Conservation (phyloP, 1,284 basidiomycete species). For the Mycena citricolor region DNA sequence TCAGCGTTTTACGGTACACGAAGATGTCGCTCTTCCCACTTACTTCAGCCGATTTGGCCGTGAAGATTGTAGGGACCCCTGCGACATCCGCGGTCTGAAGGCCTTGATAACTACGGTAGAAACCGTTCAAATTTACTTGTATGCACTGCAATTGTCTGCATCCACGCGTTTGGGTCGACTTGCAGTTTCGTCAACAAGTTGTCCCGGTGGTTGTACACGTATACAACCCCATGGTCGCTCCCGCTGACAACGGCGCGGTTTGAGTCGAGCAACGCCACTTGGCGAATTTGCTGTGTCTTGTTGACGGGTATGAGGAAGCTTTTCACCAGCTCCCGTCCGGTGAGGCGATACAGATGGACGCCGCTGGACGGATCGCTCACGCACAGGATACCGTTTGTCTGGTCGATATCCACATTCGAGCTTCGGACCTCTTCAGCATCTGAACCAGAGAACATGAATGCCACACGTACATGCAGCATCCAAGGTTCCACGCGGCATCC, state of each 20-base stretch:
- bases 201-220: conserved; percentile 26
- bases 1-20: conserved; percentile 15
- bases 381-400: background rate
- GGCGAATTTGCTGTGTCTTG: conserved; percentile 17
- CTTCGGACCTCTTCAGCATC: conserved; percentile 1
- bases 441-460: too few relatives aligned
- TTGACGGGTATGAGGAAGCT: conserved; percentile 21
- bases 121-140: background rate
- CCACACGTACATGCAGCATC: too few relatives aligned
- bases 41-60: conserved; percentile 17
- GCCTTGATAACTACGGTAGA: background rate
- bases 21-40: conserved; percentile 15
- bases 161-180: conserved; percentile 19
- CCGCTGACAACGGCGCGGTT: conserved; percentile 24
- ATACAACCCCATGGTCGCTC: conserved; percentile 29
- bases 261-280: conserved; percentile 23
- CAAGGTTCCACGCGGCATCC: conserved; percentile 11
- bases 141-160: conserved; percentile 25
- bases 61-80: conserved; percentile 16
- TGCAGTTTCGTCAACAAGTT: conserved; percentile 20
- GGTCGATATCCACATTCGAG: conserved; percentile 11
- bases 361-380: conserved; percentile 23
- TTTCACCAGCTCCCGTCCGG: conserved; percentile 16
- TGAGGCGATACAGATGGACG: conserved; percentile 21
- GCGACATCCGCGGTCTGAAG: conserved; percentile 14